phyloP scores from a whole-genome alignment of 345 rosid species.

The Ceriops zippeliana region DNA sequence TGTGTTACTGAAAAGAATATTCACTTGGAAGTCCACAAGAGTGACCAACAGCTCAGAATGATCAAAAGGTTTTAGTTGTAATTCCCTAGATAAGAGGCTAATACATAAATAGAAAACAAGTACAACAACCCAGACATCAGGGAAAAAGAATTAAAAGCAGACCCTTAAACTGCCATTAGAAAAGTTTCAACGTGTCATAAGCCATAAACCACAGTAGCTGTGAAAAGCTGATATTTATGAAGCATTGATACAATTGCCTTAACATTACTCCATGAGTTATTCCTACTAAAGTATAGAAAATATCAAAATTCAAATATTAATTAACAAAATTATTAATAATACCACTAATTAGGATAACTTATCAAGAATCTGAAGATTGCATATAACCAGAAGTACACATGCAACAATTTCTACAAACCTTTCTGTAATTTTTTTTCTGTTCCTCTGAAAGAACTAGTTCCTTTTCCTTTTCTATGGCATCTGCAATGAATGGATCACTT shows the following conservation, averaged over 20 bases:
- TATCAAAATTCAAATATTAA: too few relatives aligned
- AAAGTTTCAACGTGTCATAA: too few relatives aligned
- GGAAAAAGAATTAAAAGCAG: neutral
- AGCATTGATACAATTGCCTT: too few relatives aligned
- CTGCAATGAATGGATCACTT: conserved; percentile 70
- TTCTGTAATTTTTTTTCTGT: conserved; percentile 64
- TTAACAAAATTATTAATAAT: too few relatives aligned
- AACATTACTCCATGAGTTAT: too few relatives aligned
- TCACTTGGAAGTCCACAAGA: neutral
- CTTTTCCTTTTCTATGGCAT: conserved; percentile 78
- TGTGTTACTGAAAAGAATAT: neutral
- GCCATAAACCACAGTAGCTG: too few relatives aligned
- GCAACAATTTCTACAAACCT: conserved; percentile 44
- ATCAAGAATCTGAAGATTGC: neutral
- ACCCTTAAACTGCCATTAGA: too few relatives aligned
- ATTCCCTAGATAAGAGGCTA: conserved; percentile 2
- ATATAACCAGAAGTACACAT: neutral
- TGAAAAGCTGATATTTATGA: too few relatives aligned
- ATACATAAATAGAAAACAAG: neutral
- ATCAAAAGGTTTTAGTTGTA: neutral
- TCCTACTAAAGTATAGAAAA: too few relatives aligned
- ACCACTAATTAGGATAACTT: too few relatives aligned
- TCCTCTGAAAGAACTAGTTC: conserved; percentile 77
- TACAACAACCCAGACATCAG: neutral
- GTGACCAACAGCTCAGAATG: neutral